phyloP scores from a whole-genome alignment of 306 rosid genomes.

The Spatholobus suberectus region DNA sequence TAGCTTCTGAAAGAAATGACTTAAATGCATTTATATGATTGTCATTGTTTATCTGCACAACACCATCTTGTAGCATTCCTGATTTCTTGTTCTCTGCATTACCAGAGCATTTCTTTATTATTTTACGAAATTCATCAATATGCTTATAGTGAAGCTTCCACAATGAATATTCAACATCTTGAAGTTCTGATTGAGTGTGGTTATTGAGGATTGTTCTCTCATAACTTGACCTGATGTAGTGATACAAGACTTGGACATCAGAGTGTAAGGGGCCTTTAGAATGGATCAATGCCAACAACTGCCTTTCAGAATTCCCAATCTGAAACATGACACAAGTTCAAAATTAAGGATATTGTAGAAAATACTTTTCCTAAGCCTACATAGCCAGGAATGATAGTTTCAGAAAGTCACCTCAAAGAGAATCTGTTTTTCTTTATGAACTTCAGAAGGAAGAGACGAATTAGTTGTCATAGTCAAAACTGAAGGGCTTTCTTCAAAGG shows the following conservation, averaged over 20 bases:
- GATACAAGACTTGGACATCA: slow-evolving; percentile 1
- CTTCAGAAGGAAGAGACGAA: slow-evolving; percentile 7
- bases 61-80: slow-evolving; percentile 23
- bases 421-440: background rate
- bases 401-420: slow-evolving; percentile 8
- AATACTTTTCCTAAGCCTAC: background rate
- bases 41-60: slow-evolving; percentile 34
- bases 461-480: background rate
- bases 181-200: slow-evolving; percentile 50
- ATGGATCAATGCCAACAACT: slow-evolving; percentile 8
- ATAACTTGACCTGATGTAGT: slow-evolving; percentile 9
- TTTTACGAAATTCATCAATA: slow-evolving; percentile 76
- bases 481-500: background rate
- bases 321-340: background rate
- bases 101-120: slow-evolving; percentile 53
- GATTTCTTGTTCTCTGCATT: slow-evolving; percentile 45
- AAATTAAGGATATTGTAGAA: background rate
- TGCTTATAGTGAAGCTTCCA: slow-evolving; percentile 73
- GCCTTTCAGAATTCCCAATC: slow-evolving; percentile 19
- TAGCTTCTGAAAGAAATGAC: slow-evolving; percentile 1
- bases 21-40: slow-evolving; percentile 50
- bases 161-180: slow-evolving; percentile 66
- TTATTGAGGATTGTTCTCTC: background rate
- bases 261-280: background rate
- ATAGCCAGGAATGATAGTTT: slow-evolving; percentile 7